Evolutionary conservation across 495 filamentous ascomycete genomes (phyloP), one percentile per base, ranked within the genome.

Genomic region (Aspergillus cristatus): DNA sequence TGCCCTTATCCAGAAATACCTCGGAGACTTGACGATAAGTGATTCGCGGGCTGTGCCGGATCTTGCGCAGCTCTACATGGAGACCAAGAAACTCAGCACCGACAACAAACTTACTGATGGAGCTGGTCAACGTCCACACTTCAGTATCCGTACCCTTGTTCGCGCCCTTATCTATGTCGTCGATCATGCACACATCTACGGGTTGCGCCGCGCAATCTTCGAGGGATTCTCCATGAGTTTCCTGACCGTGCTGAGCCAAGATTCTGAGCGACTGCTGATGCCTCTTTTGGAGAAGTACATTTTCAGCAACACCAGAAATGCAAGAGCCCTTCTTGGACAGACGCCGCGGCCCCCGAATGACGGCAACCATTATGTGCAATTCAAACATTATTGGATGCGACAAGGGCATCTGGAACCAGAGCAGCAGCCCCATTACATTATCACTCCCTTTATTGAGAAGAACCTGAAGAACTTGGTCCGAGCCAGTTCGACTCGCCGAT

Each of bases 171-270:
- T 77, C 11, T 97, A 95, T 58, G 86, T 87, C 28, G 73, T 75
- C 43, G 82, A 93, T 38, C 84, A 94, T 44, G 76, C 81, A 1
- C 76, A 88, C 3, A 72, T 83, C 3, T 97, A 94, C 62, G 86
- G 85, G n/a, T 63, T 97, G 22, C 78, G 91, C 6, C 66, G 93
- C 45, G 83, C 88, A 17, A 60, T 96, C 6, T 95, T 83, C 48
- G 93, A 99, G 63, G 93, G 93, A 0, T 97, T 96, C 56, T 88
- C 82, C n/a, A 97, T 99, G 93, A 86, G 86, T 42, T 99, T 97
- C 44, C 62, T 93, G 25, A 97, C 93, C 0, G 69, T 93, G 14
- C 67, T 99, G 13, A 76, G 88, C 47, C 68, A 72, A 50, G 72
- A 80, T 16, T 96, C 90, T 0, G 86, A 90, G 47, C 64, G 68